phyloP scores from a whole-genome alignment of 2,329 filamentous ascomycete genomes.

The Apiospora koreana region DNA sequence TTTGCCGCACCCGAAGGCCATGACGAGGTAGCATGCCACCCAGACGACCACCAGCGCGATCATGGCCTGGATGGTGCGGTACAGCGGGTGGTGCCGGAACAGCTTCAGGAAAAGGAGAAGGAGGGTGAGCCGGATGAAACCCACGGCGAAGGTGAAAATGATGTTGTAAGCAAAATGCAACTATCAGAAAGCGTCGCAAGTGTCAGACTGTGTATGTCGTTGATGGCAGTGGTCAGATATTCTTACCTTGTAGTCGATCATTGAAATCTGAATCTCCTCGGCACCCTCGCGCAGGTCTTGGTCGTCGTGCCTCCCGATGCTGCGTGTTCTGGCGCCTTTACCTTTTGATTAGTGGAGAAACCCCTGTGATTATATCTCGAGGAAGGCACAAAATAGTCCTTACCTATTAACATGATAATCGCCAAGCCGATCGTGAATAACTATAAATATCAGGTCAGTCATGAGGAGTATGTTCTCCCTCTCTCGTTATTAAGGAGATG shows the following conservation, averaged over 20 bases:
- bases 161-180: neutral
- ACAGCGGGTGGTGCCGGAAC: neutral
- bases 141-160: neutral
- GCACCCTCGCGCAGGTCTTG: neutral
- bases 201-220: neutral
- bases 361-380: too few species aligned
- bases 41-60: neutral
- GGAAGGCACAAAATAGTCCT: neutral
- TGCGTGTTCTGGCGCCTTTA: neutral
- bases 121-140: neutral
- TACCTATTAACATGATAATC: neutral
- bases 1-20: neutral
- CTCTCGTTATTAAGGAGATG: too few species aligned
- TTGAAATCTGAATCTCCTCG: neutral
- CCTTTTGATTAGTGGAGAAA: too few species aligned
- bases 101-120: neutral
- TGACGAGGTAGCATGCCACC: neutral
- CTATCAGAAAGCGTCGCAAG: neutral
- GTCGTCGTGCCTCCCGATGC: neutral
- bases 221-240: neutral
- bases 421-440: neutral
- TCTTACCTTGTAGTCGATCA: neutral
- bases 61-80: neutral
- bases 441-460: neutral
- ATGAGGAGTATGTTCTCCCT: too few species aligned